Evolutionary conservation across 768 basidiomycete genomes (phyloP).

Genomic region (Suillus fuscotomentosus): DNA sequence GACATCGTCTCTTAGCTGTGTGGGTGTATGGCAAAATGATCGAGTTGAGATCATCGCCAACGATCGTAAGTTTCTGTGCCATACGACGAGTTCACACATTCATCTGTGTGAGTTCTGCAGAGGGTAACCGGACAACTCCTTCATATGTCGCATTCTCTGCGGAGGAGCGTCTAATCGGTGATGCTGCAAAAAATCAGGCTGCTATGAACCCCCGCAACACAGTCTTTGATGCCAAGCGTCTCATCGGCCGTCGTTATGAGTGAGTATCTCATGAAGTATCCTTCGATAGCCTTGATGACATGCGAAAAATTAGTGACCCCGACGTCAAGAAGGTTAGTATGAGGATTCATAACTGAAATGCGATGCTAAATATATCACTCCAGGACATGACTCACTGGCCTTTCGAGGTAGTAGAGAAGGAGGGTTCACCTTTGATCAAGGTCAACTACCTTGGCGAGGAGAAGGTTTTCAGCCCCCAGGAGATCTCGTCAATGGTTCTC

Average conservation of each 20-base stretch:
- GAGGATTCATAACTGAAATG: not conserved
- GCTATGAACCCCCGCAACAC: slow-evolving; percentile 99
- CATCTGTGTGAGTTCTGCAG: slow-evolving; percentile 35
- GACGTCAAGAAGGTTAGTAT: slow-evolving; percentile 79
- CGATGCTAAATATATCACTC: slow-evolving; percentile 10
- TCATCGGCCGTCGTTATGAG: slow-evolving; percentile 98
- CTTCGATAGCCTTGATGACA: slow-evolving; percentile 1
- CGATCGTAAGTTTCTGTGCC: slow-evolving; percentile 61
- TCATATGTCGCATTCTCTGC: slow-evolving; percentile 98
- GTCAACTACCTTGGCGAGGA: slow-evolving; percentile 94
- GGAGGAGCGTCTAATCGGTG: slow-evolving; percentile 96
- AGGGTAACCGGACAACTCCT: slow-evolving; percentile 98
- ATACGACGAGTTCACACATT: not conserved
- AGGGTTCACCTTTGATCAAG: slow-evolving; percentile 95
- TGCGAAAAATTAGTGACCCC: slow-evolving; percentile 60
- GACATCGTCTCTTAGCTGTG: slow-evolving; percentile 61
- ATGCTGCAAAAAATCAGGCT: slow-evolving; percentile 98
- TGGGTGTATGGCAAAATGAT: slow-evolving; percentile 99
- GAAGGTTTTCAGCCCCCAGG: slow-evolving; percentile 96
- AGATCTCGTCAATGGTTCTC: slow-evolving; percentile 99
- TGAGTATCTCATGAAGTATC: slow-evolving; percentile 35
- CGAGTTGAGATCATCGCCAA: slow-evolving; percentile 99
- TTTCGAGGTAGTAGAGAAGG: slow-evolving; percentile 94
- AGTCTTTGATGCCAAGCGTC: slow-evolving; percentile 98
- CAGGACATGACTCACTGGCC: slow-evolving; percentile 98